phyloP scores from a whole-genome alignment of 208 protist genomes.

The Novymonas esmeraldas region DNA sequence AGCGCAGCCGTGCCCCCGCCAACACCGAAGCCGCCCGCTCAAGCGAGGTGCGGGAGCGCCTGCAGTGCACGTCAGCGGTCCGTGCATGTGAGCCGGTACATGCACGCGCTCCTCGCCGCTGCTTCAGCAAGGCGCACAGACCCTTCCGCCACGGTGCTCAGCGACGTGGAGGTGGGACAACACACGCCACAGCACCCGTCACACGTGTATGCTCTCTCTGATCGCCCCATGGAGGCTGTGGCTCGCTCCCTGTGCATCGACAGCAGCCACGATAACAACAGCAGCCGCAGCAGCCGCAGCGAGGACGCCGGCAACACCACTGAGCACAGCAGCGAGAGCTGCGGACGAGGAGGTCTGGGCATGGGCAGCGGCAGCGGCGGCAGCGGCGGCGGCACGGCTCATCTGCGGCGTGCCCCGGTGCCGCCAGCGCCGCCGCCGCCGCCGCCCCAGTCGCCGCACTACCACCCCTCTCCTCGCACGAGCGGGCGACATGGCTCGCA shows the following conservation, averaged over 20 bases:
- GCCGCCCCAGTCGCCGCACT: not conserved
- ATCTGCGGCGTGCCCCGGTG: constrained; percentile 7
- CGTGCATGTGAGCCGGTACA: constrained; percentile 22
- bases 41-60: not conserved
- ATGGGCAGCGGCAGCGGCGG: too few species aligned
- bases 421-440: constrained; percentile 7
- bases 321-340: not conserved
- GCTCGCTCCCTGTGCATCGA: too few species aligned
- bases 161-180: not conserved
- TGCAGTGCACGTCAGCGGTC: constrained; percentile 14
- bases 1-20: not conserved
- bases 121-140: not conserved
- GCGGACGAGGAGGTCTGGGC: too few species aligned
- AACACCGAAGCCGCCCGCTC: constrained; percentile 1
- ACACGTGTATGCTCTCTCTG: too few species aligned
- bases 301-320: not conserved
- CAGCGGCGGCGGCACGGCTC: not conserved
- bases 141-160: not conserved
- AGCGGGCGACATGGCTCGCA: constrained; percentile 9
- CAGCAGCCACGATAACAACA: too few species aligned
- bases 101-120: constrained; percentile 4
- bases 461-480: not conserved
- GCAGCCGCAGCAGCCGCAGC: not conserved
- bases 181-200: too few species aligned
- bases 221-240: too few species aligned